These are phyloP conservation scores for Rhodotorula sp. DNA, from an alignment of 1,284 basidiomycete species.

Conservation along the genomic window DNA sequence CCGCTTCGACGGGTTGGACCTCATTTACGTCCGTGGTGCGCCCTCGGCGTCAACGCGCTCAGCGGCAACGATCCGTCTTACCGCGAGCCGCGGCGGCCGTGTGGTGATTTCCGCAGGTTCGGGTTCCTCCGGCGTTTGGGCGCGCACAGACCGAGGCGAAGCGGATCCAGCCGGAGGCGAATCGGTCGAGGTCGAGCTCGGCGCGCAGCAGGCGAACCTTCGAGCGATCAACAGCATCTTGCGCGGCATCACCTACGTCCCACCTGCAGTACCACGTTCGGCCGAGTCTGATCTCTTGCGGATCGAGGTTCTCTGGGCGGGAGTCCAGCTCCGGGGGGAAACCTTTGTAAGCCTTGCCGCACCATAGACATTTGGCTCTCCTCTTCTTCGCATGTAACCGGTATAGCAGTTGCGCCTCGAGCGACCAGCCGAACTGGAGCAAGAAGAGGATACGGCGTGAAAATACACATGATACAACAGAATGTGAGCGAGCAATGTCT, in stretches of 20 bases:
- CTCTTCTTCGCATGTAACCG: too few species aligned
- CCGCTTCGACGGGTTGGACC: constrained; percentile 36
- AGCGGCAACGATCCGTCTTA: neutral
- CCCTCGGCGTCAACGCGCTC: neutral
- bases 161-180: neutral
- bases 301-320: neutral
- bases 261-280: neutral
- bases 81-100: neutral
- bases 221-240: neutral
- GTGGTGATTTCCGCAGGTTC: neutral
- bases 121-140: neutral
- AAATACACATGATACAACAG: too few species aligned
- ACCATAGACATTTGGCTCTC: too few species aligned
- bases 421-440: too few species aligned
- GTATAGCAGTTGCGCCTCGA: too few species aligned
- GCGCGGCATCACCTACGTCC: neutral
- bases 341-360: too few species aligned
- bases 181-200: neutral
- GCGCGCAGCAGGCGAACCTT: neutral
- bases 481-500: too few species aligned
- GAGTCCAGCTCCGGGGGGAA: too few species aligned
- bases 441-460: too few species aligned
- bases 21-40: constrained; percentile 23
- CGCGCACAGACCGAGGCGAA: neutral
- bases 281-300: neutral